Percentiles rank a stretch among this genome's conserved stretches.
Conservation (phyloP, 2,329 filamentous ascomycete species). For the Diplodia scrobiculata region DNA sequence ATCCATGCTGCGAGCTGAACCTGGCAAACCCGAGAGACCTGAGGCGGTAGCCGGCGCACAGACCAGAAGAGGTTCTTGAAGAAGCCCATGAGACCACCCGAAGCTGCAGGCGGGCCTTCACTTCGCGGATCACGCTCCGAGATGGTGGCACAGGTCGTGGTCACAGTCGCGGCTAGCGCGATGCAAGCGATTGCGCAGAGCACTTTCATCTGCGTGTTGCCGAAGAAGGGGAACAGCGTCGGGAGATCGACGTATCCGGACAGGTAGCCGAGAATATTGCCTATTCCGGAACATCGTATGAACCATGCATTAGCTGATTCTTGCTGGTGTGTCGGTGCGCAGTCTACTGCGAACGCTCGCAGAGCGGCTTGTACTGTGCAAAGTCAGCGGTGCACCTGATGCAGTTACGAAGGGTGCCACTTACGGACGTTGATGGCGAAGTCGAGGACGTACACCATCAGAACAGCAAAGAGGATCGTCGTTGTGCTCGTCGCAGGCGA, state of each 20-base stretch:
- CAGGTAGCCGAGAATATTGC: constrained; percentile 87
- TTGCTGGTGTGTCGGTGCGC: constrained; percentile 88
- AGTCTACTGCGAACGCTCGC: constrained; percentile 90
- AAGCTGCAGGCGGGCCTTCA: constrained; percentile 63
- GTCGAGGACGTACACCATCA: constrained; percentile 87
- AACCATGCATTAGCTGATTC: constrained; percentile 94
- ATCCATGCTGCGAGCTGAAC: constrained; percentile 76
- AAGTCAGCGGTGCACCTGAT: background rate
- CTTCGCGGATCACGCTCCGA: constrained; percentile 77
- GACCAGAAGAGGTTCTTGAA: constrained; percentile 77
- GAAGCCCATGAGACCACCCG: constrained; percentile 71
- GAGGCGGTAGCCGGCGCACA: constrained; percentile 75
- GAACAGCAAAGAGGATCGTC: constrained; percentile 76
- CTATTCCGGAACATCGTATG: constrained; percentile 79
- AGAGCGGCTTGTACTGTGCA: constrained; percentile 79
- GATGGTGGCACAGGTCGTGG: constrained; percentile 69
- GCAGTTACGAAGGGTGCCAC: constrained; percentile 33
- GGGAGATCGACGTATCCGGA: constrained; percentile 83
- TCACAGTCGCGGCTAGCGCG: constrained; percentile 68
- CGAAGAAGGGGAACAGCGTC: constrained; percentile 73
- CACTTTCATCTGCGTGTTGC: constrained; percentile 88
- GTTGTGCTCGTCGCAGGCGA: constrained; percentile 65
- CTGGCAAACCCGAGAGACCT: constrained; percentile 76
- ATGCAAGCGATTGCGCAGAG: constrained; percentile 83
- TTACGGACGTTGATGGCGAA: constrained; percentile 90